Percentiles rank a stretch among this genome's conserved stretches.
These are phyloP conservation scores for Neurospora tetraspora DNA, from an alignment of 495 filamentous ascomycete genomes.

Conservation along the genomic window DNA sequence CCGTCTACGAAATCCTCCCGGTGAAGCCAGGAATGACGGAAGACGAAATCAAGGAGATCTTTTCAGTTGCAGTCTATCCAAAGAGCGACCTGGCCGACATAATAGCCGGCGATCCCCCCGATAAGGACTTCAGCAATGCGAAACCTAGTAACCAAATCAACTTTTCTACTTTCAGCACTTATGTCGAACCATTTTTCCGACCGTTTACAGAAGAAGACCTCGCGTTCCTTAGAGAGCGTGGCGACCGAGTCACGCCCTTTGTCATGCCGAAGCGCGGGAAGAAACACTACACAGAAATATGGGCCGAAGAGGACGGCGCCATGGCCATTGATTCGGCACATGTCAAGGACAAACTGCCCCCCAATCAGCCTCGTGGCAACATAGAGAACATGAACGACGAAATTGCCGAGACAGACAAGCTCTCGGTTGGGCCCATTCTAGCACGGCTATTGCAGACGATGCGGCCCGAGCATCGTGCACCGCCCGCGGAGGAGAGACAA, in stretches of 20 bases:
- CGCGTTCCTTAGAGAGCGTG: constrained; percentile 82
- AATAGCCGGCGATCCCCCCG: constrained; percentile 79
- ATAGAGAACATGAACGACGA: constrained; percentile 82
- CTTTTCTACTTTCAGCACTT: constrained; percentile 78
- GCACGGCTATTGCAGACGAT: constrained; percentile 74
- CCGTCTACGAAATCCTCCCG: constrained; percentile 83
- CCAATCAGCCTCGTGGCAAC: constrained; percentile 74
- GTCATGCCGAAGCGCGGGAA: constrained; percentile 79
- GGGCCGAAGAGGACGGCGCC: constrained; percentile 84
- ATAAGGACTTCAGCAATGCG: constrained; percentile 88
- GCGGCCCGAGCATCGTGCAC: constrained; percentile 67
- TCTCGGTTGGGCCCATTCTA: constrained; percentile 81
- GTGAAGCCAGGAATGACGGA: constrained; percentile 63
- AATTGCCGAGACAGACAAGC: constrained; percentile 71
- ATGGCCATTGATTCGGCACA: constrained; percentile 53
- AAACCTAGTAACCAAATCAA: constrained; percentile 91
- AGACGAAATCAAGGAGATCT: constrained; percentile 75
- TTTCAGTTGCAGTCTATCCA: constrained; percentile 77
- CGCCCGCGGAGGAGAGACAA: constrained; percentile 46
- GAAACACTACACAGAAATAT: constrained; percentile 75
- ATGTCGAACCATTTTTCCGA: constrained; percentile 84
- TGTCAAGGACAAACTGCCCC: constrained; percentile 52
- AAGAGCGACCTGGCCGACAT: constrained; percentile 67
- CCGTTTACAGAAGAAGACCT: constrained; percentile 90
- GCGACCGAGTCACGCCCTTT: constrained; percentile 73